phyloP scores from a whole-genome alignment of 768 basidiomycete species.

The Cantharellus anzutake region DNA sequence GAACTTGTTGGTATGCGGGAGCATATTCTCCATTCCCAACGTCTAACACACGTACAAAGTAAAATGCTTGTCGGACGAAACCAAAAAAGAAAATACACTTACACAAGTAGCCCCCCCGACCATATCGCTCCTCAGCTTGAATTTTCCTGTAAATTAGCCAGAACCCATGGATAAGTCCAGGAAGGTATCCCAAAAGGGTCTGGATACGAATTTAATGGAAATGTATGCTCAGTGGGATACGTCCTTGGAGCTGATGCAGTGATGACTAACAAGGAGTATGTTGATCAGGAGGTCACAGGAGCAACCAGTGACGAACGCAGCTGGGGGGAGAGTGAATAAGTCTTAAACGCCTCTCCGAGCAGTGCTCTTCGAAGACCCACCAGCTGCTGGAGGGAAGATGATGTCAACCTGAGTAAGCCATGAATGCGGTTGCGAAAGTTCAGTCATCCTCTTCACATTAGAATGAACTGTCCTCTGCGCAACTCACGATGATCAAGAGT shows the following conservation, averaged over 20 bases:
- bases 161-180: constrained; percentile 58
- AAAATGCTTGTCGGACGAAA: not conserved
- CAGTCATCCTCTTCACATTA: too few species aligned
- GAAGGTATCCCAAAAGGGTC: constrained; percentile 41
- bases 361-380: constrained; percentile 3
- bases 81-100: constrained; percentile 16
- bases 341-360: not conserved
- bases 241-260: not conserved
- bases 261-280: constrained; percentile 28
- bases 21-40: not conserved
- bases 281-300: constrained; percentile 77
- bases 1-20: not conserved
- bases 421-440: too few species aligned
- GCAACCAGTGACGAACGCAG: constrained; percentile 53
- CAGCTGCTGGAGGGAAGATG: constrained; percentile 40
- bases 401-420: constrained; percentile 8
- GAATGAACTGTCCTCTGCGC: too few species aligned
- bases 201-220: not conserved
- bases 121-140: constrained; percentile 45
- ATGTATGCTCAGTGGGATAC: not conserved
- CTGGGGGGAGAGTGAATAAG: not conserved
- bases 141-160: constrained; percentile 86
- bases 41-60: not conserved
- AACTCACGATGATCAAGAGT: constrained; percentile 42
- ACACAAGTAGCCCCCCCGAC: constrained; percentile 60